A percentile compares a stretch with the other conserved stretches of the same genome.
Conservation (phyloP, 2,329 filamentous ascomycete genomes). For the Sclerotinia minor region DNA sequence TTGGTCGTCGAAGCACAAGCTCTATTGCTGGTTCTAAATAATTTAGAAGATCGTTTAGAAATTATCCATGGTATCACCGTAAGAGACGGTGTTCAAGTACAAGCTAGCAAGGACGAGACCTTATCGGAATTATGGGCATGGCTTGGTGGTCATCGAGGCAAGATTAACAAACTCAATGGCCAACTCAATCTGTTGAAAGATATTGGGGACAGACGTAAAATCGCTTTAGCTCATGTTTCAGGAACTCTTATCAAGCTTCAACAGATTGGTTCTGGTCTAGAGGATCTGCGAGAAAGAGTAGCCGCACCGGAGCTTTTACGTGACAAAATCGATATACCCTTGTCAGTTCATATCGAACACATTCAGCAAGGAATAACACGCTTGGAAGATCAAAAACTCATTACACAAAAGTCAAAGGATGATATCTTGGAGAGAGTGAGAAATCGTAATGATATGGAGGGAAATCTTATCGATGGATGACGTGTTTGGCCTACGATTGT, state of each 20-base stretch:
- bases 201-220: constrained; percentile 65
- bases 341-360: constrained; percentile 73
- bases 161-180: constrained; percentile 59
- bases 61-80: constrained; percentile 69
- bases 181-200: constrained; percentile 65
- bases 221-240: constrained; percentile 67
- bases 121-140: constrained; percentile 72
- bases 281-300: constrained; percentile 70
- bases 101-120: constrained; percentile 62
- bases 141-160: constrained; percentile 66
- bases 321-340: constrained; percentile 55
- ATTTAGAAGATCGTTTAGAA: constrained; percentile 68
- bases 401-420: constrained; percentile 59
- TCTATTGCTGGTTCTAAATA: constrained; percentile 63
- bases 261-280: constrained; percentile 68
- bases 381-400: constrained; percentile 62
- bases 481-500: neutral
- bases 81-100: constrained; percentile 60
- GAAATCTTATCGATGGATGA: constrained; percentile 36
- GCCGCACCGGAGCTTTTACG: constrained; percentile 63
- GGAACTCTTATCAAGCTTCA: constrained; percentile 71
- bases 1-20: constrained; percentile 71
- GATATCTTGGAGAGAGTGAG: constrained; percentile 56
- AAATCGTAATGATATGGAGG: constrained; percentile 48
- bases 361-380: constrained; percentile 73